Evolutionary conservation across 2,329 filamentous ascomycete species (phyloP), one percentile per base, ranked within the genome.

Genomic region (Cordyceps cateniannulata): DNA sequence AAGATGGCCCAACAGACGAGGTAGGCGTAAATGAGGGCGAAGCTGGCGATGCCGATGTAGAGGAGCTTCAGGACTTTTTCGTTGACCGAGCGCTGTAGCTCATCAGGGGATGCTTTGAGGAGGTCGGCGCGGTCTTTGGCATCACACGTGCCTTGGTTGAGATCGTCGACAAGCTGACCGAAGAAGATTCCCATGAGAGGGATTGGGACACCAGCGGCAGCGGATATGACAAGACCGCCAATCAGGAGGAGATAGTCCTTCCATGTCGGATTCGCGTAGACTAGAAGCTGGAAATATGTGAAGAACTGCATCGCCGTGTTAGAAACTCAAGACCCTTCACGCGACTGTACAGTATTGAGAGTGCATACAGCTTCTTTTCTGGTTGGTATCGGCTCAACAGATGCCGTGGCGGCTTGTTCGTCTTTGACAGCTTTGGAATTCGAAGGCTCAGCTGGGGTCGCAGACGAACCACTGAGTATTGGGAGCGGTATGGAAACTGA

Each of bases 131-230:
- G 45, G n/a, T 64, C 51, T 14, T 72, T 68, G 51, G 69, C 65
- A 7, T 72, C 73, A 68, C 83, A 86, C n/a, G 81, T 80, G 22
- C 81, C 80, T 14, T 74, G 71, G 67, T 86, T 86, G 67, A 88
- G 76, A 62, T 83, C 76, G 67, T 88, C 83, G 63, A 88, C 77
- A 6, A 88, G 79, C 70, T 86, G 75, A 60, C 85, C 84, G 65
- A 88, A 88, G 58, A 88, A 75, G 62, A 88, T 83, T 57, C 82
- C 85, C 67, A 87, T 81, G 22, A 88, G 73, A 16, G 85, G 85
- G 61, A 87, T 85, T 0, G 85, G 85, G 4, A 84, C 77, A 51
- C 85, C 85, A n/a, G 84, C 80, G 27, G 78, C 82, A 49, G 82
- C 80, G 58, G 83, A 79, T 59, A 75, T 74, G 47, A 78, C 48